These are phyloP conservation scores for Globisporangium uncinulatum DNA, from an alignment of 352 stramenopile species.

Conservation along the genomic window DNA sequence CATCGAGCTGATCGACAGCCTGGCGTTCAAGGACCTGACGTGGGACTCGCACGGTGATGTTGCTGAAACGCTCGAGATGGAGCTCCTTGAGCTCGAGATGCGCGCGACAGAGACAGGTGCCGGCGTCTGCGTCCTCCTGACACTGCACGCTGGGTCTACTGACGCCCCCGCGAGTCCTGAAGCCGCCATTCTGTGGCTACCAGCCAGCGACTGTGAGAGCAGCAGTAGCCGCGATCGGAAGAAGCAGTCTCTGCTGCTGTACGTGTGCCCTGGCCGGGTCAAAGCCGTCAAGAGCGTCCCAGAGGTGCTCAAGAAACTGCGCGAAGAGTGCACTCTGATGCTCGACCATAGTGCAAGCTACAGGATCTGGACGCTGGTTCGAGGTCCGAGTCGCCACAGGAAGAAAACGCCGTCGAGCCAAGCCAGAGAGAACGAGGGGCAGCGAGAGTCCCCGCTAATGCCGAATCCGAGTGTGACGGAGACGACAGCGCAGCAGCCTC, in stretches of 20 bases:
- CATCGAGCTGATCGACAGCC: slow-evolving; percentile 4
- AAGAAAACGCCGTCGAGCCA: background rate
- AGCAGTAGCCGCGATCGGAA: slow-evolving; percentile 7
- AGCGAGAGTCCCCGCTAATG: too few relatives aligned
- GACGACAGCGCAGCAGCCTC: background rate
- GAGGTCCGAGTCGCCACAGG: slow-evolving; percentile 3
- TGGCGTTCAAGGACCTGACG: slow-evolving; percentile 43
- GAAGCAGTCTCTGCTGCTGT: slow-evolving; percentile 54
- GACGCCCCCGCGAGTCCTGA: slow-evolving; percentile 4
- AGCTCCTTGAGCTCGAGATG: slow-evolving; percentile 45
- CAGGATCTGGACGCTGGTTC: slow-evolving; percentile 30
- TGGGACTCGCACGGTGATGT: slow-evolving; percentile 53
- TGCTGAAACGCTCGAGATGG: slow-evolving; percentile 47
- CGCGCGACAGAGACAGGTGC: slow-evolving; percentile 15
- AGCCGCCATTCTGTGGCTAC: slow-evolving; percentile 44
- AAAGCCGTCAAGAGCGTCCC: slow-evolving; percentile 56
- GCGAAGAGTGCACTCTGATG: slow-evolving; percentile 36
- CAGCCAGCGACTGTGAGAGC: slow-evolving; percentile 1
- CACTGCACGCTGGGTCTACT: background rate
- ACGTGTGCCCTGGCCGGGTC: slow-evolving; percentile 51
- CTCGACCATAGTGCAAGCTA: slow-evolving; percentile 22
- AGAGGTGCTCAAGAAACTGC: slow-evolving; percentile 45
- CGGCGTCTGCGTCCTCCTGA: slow-evolving; percentile 39
- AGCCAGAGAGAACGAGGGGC: background rate
- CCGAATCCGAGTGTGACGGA: background rate